A percentile compares a stretch with the other conserved stretches of the same genome.
phyloP scores from a whole-genome alignment of 2,329 filamentous ascomycete genomes.

The Pestalotiopsis sp. region DNA sequence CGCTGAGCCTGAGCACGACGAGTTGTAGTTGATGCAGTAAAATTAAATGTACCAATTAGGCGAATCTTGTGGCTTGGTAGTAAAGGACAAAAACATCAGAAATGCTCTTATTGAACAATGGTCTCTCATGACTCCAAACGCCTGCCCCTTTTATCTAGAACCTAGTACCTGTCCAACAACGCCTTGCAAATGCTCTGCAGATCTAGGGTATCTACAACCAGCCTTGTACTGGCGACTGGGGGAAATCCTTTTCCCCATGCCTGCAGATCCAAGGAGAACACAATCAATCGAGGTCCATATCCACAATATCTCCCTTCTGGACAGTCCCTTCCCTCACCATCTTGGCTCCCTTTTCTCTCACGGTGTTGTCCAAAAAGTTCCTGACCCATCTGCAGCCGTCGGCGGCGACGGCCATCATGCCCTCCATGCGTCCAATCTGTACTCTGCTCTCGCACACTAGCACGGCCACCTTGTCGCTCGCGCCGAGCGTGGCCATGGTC shows the following conservation, averaged over 20 bases:
- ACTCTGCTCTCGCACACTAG: slow-evolving; percentile 86
- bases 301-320: slow-evolving; percentile 49
- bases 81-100: slow-evolving; percentile 13
- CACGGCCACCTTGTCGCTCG: slow-evolving; percentile 74
- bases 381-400: slow-evolving; percentile 90
- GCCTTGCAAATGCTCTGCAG: slow-evolving; percentile 14
- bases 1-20: slow-evolving; percentile 45
- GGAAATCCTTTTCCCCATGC: neutral
- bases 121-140: neutral
- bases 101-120: neutral
- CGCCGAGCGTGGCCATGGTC: slow-evolving; percentile 80
- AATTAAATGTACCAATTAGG: slow-evolving; percentile 5
- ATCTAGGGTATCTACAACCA: neutral
- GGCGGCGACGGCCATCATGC: slow-evolving; percentile 89
- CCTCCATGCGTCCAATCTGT: slow-evolving; percentile 80
- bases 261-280: neutral
- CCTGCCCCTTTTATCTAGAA: slow-evolving; percentile 2
- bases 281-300: slow-evolving; percentile 50
- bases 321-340: slow-evolving; percentile 62
- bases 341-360: slow-evolving; percentile 69
- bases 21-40: slow-evolving; percentile 41
- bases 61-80: slow-evolving; percentile 11
- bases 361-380: slow-evolving; percentile 77
- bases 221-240: neutral
- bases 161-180: slow-evolving; percentile 6